Percentiles rank a stretch among this genome's conserved stretches.
These are phyloP conservation scores for Malus hybrid DNA, from an alignment of 331 rosid genomes.

Conservation along the genomic window DNA sequence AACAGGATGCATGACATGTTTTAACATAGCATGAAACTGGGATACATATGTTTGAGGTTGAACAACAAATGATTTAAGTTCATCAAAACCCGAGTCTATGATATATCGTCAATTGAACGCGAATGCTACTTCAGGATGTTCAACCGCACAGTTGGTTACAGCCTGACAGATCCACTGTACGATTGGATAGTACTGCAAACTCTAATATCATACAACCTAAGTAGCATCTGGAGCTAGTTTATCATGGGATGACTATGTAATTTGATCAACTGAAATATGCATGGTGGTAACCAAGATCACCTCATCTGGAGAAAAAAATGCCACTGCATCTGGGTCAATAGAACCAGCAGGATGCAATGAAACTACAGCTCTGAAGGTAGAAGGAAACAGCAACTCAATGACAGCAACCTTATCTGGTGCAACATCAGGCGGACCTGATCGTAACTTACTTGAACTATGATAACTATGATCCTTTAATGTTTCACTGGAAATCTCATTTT, in stretches of 20 bases:
- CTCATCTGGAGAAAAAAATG: constrained; percentile 96
- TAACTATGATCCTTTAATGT: constrained; percentile 39
- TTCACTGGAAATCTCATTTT: constrained; percentile 42
- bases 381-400: constrained; percentile 60
- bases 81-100: background rate
- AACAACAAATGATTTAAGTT: background rate
- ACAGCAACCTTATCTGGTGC: constrained; percentile 59
- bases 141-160: background rate
- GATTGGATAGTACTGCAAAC: background rate
- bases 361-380: constrained; percentile 68
- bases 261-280: background rate
- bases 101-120: background rate
- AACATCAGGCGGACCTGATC: constrained; percentile 41
- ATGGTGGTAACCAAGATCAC: constrained; percentile 18
- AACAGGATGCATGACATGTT: background rate
- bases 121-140: background rate
- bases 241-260: background rate
- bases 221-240: background rate
- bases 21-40: background rate
- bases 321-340: constrained; percentile 71
- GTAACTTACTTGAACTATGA: constrained; percentile 51
- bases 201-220: background rate
- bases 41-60: background rate
- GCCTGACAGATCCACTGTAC: too few relatives aligned
- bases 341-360: constrained; percentile 89